Conservation (phyloP, 495 filamentous ascomycete species). For the Trichoderma erinaceum region DNA sequence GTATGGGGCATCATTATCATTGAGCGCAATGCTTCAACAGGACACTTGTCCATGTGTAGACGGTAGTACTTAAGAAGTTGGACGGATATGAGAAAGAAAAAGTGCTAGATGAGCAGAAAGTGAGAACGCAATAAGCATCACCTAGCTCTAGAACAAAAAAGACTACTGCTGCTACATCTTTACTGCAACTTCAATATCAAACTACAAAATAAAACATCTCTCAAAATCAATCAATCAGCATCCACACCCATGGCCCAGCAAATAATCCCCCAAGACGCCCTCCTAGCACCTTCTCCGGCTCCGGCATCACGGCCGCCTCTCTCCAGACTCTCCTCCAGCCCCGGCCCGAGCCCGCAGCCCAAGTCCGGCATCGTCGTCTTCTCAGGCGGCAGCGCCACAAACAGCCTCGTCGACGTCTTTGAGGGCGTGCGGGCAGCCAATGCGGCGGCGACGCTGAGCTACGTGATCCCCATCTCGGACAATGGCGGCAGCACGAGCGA, state of each 20-base stretch:
- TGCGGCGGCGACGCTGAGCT: constrained; percentile 63
- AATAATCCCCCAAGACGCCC: neutral
- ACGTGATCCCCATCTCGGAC: constrained; percentile 90
- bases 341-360: neutral
- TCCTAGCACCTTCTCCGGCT: neutral
- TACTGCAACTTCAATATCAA: too few species aligned
- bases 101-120: neutral
- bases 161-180: too few species aligned
- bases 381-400: constrained; percentile 86
- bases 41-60: constrained; percentile 9
- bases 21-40: neutral
- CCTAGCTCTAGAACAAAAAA: too few species aligned
- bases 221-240: too few species aligned
- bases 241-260: too few species aligned
- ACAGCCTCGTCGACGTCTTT: constrained; percentile 90
- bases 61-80: neutral
- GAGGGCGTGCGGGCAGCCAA: constrained; percentile 58
- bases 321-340: constrained; percentile 49
- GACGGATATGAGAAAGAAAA: neutral
- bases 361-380: constrained; percentile 63
- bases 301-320: neutral
- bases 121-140: neutral
- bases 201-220: too few species aligned
- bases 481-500: constrained; percentile 92
- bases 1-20: neutral